Evolutionary conservation across 495 filamentous ascomycete species (phyloP), one percentile per base, ranked within the genome.

Genomic region (Daldinia bambusicola): DNA sequence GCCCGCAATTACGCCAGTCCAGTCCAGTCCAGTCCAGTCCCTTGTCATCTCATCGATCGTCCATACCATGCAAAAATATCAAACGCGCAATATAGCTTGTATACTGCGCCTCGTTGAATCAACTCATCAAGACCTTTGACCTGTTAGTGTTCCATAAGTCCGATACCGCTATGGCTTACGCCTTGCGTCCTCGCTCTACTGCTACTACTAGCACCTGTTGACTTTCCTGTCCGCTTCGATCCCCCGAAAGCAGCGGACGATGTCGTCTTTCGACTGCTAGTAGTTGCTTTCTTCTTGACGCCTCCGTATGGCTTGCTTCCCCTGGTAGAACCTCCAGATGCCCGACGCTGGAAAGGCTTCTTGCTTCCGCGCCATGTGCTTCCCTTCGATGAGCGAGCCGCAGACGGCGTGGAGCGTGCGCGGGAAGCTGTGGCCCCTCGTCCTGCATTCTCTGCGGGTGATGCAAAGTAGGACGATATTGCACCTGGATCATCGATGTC

Each of bases 381-480:
- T 40, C 37, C 66, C 8, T 67, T 70, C 8, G 53, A 51, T 38
- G 50, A 10, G 0, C 57, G 55, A 16, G 60, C 61, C 9, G 63
- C 72, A 30, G 66, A 62, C 22, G 68, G 61, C 0, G 69, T 67
- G 14, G 61, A 67, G 9, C 67, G 69, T 9, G 66, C 51, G 13
- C 70, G 52, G 9, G 69, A 71, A 18, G 67, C 59, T 34, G 66
- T 51, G 0, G 60, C 37, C 4, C 48, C 59, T 45, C 34, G 69
- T 53, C 72, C 71, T 43, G 76, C 67, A 2, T 72, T 76, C 5
- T 77, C 75, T 1, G 78, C 69, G 6, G 72, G 57, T 8, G 71
- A 66, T 30, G 69, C 69, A 52, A 88, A 89, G 67, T 85, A 90
- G 7, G 80, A 67, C 8, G 77, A 78, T 26, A 77, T 78, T 30